Percentiles rank a stretch among this genome's conserved stretches.
Evolutionary conservation across 1,284 basidiomycete species (phyloP).

Genomic region (Ustilago esculenta): DNA sequence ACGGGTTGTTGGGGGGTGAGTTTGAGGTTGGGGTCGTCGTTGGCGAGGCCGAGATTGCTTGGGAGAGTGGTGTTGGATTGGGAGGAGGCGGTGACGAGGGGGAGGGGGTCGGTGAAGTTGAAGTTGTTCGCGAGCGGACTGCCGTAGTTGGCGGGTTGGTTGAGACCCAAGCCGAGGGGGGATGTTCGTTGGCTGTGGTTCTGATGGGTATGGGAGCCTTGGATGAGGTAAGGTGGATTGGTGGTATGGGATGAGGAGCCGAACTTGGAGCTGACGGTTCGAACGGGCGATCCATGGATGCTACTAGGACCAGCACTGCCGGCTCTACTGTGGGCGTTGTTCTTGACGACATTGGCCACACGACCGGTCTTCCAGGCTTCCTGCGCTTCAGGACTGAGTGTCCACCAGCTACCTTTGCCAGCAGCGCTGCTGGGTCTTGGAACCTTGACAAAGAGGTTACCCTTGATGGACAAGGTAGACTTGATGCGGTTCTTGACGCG

Average conservation of each 20-base stretch:
- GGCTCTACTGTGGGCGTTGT: conserved; percentile 46
- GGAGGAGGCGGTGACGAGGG: conserved; percentile 9
- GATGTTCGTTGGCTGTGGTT: conserved; percentile 51
- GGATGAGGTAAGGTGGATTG: conserved; percentile 49
- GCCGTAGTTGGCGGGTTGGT: conserved; percentile 21
- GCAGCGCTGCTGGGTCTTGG: conserved; percentile 58
- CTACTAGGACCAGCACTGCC: conserved; percentile 52
- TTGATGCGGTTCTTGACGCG: conserved; percentile 67
- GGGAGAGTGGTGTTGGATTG: conserved; percentile 24
- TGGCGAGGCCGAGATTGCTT: conserved; percentile 27
- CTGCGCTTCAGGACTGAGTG: conserved; percentile 60
- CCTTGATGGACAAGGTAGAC: conserved; percentile 65
- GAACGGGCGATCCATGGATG: conserved; percentile 50
- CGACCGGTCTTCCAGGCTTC: conserved; percentile 62
- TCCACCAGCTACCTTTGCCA: conserved; percentile 66
- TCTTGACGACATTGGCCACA: conserved; percentile 58
- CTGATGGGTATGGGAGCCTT: conserved; percentile 37
- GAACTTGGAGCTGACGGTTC: conserved; percentile 49
- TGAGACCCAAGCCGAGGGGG: conserved; percentile 41
- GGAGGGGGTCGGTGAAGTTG: conserved; percentile 34
- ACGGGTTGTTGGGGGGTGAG: conserved; percentile 13
- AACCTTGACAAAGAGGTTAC: conserved; percentile 64
- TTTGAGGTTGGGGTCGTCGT: conserved; percentile 12
- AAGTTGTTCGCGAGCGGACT: conserved; percentile 47
- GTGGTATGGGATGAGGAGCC: conserved; percentile 33